phyloP scores from a whole-genome alignment of 2,329 filamentous ascomycete genomes.

The Hyphodiscus sp. region DNA sequence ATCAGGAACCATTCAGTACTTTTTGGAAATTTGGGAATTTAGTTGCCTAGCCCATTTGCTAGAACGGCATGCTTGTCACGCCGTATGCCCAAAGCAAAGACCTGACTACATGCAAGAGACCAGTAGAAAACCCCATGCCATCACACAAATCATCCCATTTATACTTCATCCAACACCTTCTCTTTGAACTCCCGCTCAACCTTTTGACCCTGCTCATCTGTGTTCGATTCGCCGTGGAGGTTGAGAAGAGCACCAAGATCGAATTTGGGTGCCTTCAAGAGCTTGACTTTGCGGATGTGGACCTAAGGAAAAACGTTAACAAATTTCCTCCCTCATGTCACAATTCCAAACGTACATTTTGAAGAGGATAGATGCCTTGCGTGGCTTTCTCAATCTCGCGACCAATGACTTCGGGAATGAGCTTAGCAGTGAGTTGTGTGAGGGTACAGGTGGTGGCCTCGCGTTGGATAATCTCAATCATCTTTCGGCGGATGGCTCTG shows the following conservation, averaged over 20 bases:
- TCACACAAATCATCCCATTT: conserved; percentile 39
- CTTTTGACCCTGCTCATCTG: conserved; percentile 97
- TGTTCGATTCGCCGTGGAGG: conserved; percentile 94
- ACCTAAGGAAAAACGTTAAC: conserved; percentile 59
- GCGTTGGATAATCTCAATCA: conserved; percentile 97
- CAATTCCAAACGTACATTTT: conserved; percentile 66
- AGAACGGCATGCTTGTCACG: conserved; percentile 28
- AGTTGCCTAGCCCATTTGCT: conserved; percentile 28
- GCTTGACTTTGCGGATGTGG: conserved; percentile 99
- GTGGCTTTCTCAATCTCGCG: conserved; percentile 99
- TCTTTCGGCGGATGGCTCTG: conserved; percentile 97
- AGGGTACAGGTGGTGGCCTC: conserved; percentile 94
- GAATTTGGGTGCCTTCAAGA: conserved; percentile 98
- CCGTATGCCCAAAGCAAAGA: conserved; percentile 30
- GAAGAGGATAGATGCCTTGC: conserved; percentile 98
- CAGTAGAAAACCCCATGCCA: conserved; percentile 26
- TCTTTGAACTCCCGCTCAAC: conserved; percentile 99
- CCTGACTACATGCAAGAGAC: conserved; percentile 31
- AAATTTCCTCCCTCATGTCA: conserved; percentile 10
- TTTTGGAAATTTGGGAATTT: conserved; percentile 28
- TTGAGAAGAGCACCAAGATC: conserved; percentile 93
- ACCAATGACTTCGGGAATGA: conserved; percentile 98
- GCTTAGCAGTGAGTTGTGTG: conserved; percentile 93
- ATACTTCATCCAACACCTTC: conserved; percentile 88
- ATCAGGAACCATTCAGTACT: conserved; percentile 1